phyloP scores from a whole-genome alignment of 2,329 filamentous ascomycete genomes.

The Cercospora zeina region DNA sequence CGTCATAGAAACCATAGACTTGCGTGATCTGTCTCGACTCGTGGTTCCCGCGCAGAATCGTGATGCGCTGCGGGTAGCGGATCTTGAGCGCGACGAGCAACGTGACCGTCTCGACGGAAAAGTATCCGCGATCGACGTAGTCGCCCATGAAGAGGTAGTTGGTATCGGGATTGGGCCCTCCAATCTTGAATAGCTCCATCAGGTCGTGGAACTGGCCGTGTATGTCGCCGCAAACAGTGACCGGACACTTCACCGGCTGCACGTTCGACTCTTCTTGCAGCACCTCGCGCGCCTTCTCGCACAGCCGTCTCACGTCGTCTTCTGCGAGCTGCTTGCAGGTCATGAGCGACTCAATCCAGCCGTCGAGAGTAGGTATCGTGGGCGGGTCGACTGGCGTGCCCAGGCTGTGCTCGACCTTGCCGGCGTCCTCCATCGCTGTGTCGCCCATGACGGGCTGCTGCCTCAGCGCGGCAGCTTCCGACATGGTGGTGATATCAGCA shows the following conservation, averaged over 20 bases:
- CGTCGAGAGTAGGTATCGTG: constrained; percentile 88
- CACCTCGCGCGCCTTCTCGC: constrained; percentile 97
- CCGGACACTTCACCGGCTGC: constrained; percentile 98
- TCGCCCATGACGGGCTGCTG: constrained; percentile 55
- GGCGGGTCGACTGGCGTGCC: constrained; percentile 74
- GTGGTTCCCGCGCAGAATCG: constrained; percentile 97
- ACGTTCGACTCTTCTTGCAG: constrained; percentile 98
- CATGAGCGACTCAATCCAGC: constrained; percentile 99
- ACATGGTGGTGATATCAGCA: constrained; percentile 19
- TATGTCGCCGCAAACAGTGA: constrained; percentile 98
- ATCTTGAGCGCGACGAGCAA: constrained; percentile 96
- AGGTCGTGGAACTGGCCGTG: constrained; percentile 98
- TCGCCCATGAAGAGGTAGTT: constrained; percentile 99
- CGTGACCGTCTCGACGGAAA: constrained; percentile 97
- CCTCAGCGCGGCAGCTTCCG: constrained; percentile 41
- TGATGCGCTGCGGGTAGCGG: constrained; percentile 95
- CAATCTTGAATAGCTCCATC: constrained; percentile 99
- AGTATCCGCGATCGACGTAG: constrained; percentile 98
- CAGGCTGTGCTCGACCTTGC: constrained; percentile 76
- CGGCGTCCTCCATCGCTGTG: constrained; percentile 98
- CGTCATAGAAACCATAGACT: constrained; percentile 99
- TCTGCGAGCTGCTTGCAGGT: constrained; percentile 96
- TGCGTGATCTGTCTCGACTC: constrained; percentile 98
- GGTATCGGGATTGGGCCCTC: constrained; percentile 94
- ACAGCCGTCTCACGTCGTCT: constrained; percentile 90